phyloP scores from a whole-genome alignment of 129 eudicot species.

The Flaveria bidentis region DNA sequence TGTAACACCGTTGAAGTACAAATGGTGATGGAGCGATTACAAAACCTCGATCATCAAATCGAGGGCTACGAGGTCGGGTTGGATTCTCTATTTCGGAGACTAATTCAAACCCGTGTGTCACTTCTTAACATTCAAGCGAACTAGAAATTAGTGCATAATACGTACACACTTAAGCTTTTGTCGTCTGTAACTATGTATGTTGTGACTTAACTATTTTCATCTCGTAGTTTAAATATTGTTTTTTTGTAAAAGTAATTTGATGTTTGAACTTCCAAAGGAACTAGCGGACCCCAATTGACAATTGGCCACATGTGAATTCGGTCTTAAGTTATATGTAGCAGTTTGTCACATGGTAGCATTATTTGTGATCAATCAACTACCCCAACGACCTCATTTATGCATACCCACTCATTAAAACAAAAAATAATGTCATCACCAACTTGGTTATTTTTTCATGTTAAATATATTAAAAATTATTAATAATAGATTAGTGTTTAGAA shows the following conservation, averaged over 20 bases:
- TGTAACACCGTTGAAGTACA: neutral
- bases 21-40: constrained; percentile 19
- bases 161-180: neutral
- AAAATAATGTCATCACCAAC: too few species aligned
- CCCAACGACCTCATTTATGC: neutral
- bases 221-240: too few species aligned
- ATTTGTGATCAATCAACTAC: neutral
- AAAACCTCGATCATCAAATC: constrained; percentile 23
- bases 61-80: constrained; percentile 34
- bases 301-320: neutral
- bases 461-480: too few species aligned
- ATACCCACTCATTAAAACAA: too few species aligned
- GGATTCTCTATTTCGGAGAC: constrained; percentile 27
- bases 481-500: too few species aligned
- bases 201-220: too few species aligned
- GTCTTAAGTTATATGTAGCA: neutral
- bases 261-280: too few species aligned
- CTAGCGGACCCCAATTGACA: neutral
- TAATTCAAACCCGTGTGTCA: constrained; percentile 38
- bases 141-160: neutral
- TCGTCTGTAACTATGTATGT: neutral
- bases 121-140: constrained; percentile 41
- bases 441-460: too few species aligned
- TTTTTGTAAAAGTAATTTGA: too few species aligned
- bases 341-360: constrained; percentile 1